Conservation (phyloP, 129 eudicot genomes). For the Artemisia argyi region DNA sequence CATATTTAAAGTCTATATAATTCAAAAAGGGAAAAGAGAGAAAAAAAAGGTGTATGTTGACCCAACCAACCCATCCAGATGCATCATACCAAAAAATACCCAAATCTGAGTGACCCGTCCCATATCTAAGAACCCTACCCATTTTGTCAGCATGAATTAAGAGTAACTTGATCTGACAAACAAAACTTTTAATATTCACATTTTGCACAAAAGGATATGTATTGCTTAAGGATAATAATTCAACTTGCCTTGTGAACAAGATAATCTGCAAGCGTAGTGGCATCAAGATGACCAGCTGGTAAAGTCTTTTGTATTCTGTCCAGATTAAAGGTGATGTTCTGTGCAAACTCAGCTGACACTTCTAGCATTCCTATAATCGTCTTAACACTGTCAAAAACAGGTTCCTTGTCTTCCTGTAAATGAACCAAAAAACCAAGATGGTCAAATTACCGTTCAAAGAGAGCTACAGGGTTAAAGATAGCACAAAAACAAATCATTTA, state of each 20-base stretch:
- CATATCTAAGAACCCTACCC: too few species aligned
- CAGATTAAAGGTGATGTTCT: conserved; percentile 64
- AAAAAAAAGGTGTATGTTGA: too few species aligned
- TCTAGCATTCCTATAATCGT: conserved; percentile 89
- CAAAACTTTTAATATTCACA: background rate
- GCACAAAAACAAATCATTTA: background rate
- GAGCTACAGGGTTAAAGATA: background rate
- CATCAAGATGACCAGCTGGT: conserved; percentile 97
- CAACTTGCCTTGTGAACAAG: conserved; percentile 90
- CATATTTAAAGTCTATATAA: too few species aligned
- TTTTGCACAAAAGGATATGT: background rate
- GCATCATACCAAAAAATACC: too few species aligned
- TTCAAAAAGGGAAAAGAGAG: too few species aligned
- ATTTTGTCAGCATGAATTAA: too few species aligned
- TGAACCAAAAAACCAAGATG: background rate
- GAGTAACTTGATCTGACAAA: background rate
- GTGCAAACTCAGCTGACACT: conserved; percentile 90
- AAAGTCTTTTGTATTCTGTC: conserved; percentile 79
- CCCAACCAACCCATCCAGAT: too few species aligned
- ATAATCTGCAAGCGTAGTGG: conserved; percentile 94
- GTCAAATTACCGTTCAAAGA: background rate
- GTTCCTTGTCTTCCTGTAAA: conserved; percentile 95
- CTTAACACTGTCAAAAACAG: conserved; percentile 88
- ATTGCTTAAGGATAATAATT: background rate
- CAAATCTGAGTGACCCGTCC: too few species aligned